Evolutionary conservation across 371 early-diverging fungal genomes (phyloP), one percentile per base, ranked within the genome.

Genomic region (Rozella allomycis): DNA sequence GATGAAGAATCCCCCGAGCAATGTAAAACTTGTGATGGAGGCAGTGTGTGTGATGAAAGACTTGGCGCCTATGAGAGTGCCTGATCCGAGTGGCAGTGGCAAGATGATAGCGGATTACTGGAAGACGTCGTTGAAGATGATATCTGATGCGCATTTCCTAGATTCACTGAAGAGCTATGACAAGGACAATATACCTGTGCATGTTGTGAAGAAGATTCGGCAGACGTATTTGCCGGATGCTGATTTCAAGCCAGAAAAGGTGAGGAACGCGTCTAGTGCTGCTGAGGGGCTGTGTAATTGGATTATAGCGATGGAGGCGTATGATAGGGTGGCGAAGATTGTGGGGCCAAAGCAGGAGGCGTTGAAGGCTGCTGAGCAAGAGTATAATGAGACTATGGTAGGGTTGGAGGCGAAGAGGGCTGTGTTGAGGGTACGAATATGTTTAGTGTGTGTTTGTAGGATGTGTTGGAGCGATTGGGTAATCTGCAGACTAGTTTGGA

Each of bases 1-100:
- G 9, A 67, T 70, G 68, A 61, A 60, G 40, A 65, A 59, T 34
- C 71, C 71, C 10, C 68, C 68, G 1, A 61, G 54, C 23, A 58
- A 62, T 19, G 58, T 70, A 0, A 68, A 64, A 31, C 47, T 59
- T 16, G 60, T 62, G 13, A 58, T 70, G 53, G 67, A 70, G 38
- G 54, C 60, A n/a, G 55, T 67, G 7, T 68, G 62, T 37, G 61
- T 58, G 10, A 54, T 70, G 60, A 53, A 63, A 31, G 67, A 60
- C 30, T 54, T 58, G 27, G 60, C 64, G 37, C 61, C 60, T 3
- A 47, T 58, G 9, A 45, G 63, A 27, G 52, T 62, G 32, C 60
- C 60, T 29, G 60, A 58, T 40, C 58, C 60, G 6, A 47, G 49
- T 10, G 63, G 63, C 18, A 48, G 48, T 23, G 63, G 63, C 27